Conservation (phyloP, 305 asterid genomes). For the Striga hermonthica region DNA sequence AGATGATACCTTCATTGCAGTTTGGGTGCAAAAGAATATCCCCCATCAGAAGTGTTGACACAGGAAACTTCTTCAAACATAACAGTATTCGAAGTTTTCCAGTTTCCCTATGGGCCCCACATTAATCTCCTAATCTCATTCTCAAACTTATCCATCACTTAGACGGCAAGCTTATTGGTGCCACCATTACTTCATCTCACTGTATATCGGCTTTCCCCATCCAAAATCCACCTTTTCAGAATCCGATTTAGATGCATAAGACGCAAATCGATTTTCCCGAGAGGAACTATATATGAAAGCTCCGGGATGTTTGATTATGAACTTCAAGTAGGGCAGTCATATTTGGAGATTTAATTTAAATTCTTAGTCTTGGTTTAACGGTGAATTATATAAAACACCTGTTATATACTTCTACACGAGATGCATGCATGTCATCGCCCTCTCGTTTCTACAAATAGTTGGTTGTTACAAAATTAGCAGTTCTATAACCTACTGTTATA, state of each 20-base stretch:
- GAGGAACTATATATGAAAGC: no score
- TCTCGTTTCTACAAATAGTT: no score
- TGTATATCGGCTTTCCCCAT: constrained; percentile 19
- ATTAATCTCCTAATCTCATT: constrained; percentile 8
- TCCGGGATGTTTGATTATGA: no score
- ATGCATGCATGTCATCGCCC: no score
- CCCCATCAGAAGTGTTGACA: no score
- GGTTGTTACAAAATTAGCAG: no score
- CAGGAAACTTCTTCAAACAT: neutral
- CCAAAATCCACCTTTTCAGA: constrained; percentile 27
- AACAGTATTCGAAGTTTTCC: neutral
- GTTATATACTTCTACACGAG: no score
- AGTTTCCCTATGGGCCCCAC: constrained; percentile 4
- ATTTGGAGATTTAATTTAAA: no score
- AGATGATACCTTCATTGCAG: neutral
- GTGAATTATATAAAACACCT: no score
- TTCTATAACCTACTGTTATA: no score
- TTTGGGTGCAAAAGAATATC: neutral
- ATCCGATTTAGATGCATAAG: constrained; percentile 21
- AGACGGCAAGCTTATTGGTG: constrained; percentile 12
- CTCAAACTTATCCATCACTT: constrained; percentile 18
- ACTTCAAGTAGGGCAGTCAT: no score
- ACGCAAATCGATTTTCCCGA: constrained; percentile 4
- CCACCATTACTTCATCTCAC: constrained; percentile 25
- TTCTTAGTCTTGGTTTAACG: no score